Percentiles rank a stretch among this genome's conserved stretches.
Conservation (phyloP, 1,284 basidiomycete genomes). For the Cystobasidiaceae sp. region DNA sequence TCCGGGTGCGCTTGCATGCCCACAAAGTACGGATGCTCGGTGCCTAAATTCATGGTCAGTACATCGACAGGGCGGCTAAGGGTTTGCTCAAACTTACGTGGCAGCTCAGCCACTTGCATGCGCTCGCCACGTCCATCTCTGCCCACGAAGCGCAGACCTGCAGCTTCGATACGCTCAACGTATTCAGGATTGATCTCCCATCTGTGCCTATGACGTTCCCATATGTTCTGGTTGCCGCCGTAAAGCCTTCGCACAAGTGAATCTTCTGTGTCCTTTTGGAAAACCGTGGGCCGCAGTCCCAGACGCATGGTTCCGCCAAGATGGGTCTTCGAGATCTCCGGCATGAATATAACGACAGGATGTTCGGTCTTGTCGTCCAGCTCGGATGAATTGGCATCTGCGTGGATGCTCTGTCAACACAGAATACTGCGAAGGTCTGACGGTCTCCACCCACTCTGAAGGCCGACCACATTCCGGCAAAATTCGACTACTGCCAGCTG, state of each 20-base stretch:
- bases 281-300: constrained; percentile 88
- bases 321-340: constrained; percentile 94
- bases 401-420: neutral
- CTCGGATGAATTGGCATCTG: constrained; percentile 84
- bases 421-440: neutral
- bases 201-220: constrained; percentile 95
- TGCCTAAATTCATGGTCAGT: too few relatives aligned
- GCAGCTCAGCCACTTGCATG: constrained; percentile 93
- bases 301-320: constrained; percentile 99
- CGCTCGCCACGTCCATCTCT: constrained; percentile 93
- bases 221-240: constrained; percentile 74
- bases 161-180: constrained; percentile 65
- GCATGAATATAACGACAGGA: constrained; percentile 94
- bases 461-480: constrained; percentile 76
- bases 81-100: constrained; percentile 53
- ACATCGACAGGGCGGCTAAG: too few relatives aligned
- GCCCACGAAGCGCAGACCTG: constrained; percentile 78
- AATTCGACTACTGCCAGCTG: constrained; percentile 95
- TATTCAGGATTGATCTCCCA: constrained; percentile 94
- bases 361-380: constrained; percentile 59
- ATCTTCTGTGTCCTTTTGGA: constrained; percentile 60
- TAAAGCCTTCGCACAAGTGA: constrained; percentile 75
- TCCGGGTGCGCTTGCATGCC: constrained; percentile 96
- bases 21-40: constrained; percentile 92
- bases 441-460: constrained; percentile 55